Percentiles rank a stretch among this genome's conserved stretches.
phyloP scores from a whole-genome alignment of 2,329 filamentous ascomycete genomes.

The Ceratocystiopsis minuta region DNA sequence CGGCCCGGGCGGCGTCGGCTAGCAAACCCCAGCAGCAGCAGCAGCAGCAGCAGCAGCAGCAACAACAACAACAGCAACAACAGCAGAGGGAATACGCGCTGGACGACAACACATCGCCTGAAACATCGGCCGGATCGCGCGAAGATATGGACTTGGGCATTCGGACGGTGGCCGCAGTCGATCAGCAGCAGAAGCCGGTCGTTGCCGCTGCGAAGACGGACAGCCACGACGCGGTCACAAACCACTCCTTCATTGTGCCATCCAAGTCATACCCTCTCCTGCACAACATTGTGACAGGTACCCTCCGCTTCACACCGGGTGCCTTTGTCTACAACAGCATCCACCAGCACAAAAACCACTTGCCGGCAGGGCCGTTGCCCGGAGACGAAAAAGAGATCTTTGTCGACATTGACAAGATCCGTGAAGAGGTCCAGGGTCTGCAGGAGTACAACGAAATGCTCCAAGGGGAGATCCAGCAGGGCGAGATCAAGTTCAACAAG shows the following conservation, averaged over 20 bases:
- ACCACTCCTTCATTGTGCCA: slow-evolving; percentile 10
- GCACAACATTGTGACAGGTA: slow-evolving; percentile 9
- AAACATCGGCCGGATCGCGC: slow-evolving; percentile 7
- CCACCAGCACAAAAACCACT: slow-evolving; percentile 3
- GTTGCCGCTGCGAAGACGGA: neutral
- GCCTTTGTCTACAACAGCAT: slow-evolving; percentile 5
- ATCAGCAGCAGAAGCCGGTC: neutral
- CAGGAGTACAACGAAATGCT: slow-evolving; percentile 12
- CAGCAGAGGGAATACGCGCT: neutral
- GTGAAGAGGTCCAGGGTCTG: slow-evolving; percentile 14
- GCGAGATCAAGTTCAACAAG: slow-evolving; percentile 9
- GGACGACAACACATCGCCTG: slow-evolving; percentile 6
- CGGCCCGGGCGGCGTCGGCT: too few relatives aligned
- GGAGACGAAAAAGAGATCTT: slow-evolving; percentile 11
- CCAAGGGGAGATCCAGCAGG: slow-evolving; percentile 9
- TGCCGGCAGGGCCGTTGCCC: slow-evolving; percentile 5
- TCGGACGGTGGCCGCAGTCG: neutral
- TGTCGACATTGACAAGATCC: slow-evolving; percentile 18
- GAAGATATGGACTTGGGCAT: slow-evolving; percentile 4
- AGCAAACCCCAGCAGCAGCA: too few relatives aligned
- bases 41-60: too few relatives aligned
- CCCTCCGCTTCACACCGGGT: slow-evolving; percentile 8
- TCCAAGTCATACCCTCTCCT: slow-evolving; percentile 10
- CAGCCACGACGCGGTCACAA: slow-evolving; percentile 3
- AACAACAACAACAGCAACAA: neutral